These are phyloP conservation scores for Metschnikowia cerradonensis DNA, from an alignment of 805 yeast species.

Conservation along the genomic window DNA sequence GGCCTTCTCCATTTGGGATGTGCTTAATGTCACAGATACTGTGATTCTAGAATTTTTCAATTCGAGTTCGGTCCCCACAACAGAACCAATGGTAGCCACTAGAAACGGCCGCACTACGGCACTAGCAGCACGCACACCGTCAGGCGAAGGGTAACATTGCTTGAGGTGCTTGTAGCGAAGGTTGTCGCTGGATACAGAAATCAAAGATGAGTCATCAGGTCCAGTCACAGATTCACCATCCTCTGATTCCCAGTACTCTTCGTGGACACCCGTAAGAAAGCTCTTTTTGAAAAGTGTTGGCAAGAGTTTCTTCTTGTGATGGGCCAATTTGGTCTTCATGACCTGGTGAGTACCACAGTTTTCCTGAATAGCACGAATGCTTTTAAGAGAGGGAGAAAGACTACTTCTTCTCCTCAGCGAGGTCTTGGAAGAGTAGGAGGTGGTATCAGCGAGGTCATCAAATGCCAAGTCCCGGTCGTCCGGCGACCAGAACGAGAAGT, in stretches of 20 bases:
- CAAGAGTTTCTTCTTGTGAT: slow-evolving; percentile 11
- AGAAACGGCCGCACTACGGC: slow-evolving; percentile 81
- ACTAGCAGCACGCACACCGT: slow-evolving; percentile 70
- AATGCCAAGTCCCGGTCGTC: slow-evolving; percentile 46
- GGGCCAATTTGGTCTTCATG: slow-evolving; percentile 9
- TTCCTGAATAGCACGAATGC: slow-evolving; percentile 9
- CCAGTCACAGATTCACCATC: neutral
- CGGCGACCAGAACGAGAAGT: slow-evolving; percentile 79
- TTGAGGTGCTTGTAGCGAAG: slow-evolving; percentile 24
- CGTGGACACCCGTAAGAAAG: slow-evolving; percentile 2
- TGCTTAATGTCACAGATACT: slow-evolving; percentile 37
- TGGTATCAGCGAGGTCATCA: slow-evolving; percentile 11
- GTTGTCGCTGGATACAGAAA: slow-evolving; percentile 12
- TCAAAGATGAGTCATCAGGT: slow-evolving; percentile 10
- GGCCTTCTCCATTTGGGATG: neutral
- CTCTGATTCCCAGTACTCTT: slow-evolving; percentile 7
- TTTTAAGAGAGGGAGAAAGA: slow-evolving; percentile 13
- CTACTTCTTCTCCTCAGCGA: slow-evolving; percentile 13
- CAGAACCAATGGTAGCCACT: slow-evolving; percentile 56
- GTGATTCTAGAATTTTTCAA: slow-evolving; percentile 43
- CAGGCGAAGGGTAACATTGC: slow-evolving; percentile 39
- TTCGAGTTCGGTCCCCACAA: slow-evolving; percentile 56
- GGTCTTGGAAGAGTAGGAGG: slow-evolving; percentile 5
- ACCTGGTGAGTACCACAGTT: slow-evolving; percentile 8
- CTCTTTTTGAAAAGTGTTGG: slow-evolving; percentile 10